A percentile compares a stretch with the other conserved stretches of the same genome.
Evolutionary conservation across 768 basidiomycete genomes (phyloP).

Genomic region (Mycena vulgaris): DNA sequence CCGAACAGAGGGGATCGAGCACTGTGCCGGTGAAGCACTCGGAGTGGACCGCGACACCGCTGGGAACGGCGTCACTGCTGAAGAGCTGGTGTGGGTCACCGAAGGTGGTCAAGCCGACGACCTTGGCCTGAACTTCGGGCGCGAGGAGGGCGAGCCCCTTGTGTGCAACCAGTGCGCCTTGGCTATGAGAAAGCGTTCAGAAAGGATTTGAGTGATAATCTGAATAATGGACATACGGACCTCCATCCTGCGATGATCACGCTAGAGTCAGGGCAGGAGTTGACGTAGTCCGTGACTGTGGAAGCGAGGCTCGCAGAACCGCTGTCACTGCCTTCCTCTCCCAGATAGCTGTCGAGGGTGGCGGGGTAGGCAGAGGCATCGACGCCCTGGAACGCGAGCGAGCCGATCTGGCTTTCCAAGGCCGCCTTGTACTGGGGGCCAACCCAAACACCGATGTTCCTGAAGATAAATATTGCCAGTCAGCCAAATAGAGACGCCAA

Average conservation of each 20-base stretch:
- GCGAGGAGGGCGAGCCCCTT: slow-evolving; percentile 27
- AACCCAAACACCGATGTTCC: slow-evolving; percentile 41
- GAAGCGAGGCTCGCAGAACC: slow-evolving; percentile 34
- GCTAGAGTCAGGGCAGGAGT: slow-evolving; percentile 31
- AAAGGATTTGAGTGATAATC: neutral
- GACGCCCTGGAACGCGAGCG: slow-evolving; percentile 39
- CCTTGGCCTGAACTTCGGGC: slow-evolving; percentile 12
- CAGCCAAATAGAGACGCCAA: no score
- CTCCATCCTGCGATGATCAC: slow-evolving; percentile 36
- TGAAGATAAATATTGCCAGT: slow-evolving; percentile 1
- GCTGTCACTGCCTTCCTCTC: slow-evolving; percentile 23
- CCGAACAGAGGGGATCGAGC: slow-evolving; percentile 37
- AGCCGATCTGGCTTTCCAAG: slow-evolving; percentile 16
- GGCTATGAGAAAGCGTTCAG: slow-evolving; percentile 16
- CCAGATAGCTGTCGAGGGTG: slow-evolving; percentile 32
- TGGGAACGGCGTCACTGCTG: slow-evolving; percentile 16
- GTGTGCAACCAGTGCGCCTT: slow-evolving; percentile 39
- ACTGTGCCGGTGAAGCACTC: slow-evolving; percentile 35
- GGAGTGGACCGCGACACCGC: slow-evolving; percentile 15
- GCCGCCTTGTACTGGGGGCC: slow-evolving; percentile 37
- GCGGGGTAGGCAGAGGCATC: slow-evolving; percentile 36
- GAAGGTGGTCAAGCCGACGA: slow-evolving; percentile 28
- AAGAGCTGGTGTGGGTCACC: slow-evolving; percentile 37
- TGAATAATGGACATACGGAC: slow-evolving; percentile 3
- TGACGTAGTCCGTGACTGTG: slow-evolving; percentile 29